Evolutionary conservation across 768 basidiomycete genomes (phyloP), one percentile per base, ranked within the genome.

Genomic region (Lactifluus hygrophoroides): DNA sequence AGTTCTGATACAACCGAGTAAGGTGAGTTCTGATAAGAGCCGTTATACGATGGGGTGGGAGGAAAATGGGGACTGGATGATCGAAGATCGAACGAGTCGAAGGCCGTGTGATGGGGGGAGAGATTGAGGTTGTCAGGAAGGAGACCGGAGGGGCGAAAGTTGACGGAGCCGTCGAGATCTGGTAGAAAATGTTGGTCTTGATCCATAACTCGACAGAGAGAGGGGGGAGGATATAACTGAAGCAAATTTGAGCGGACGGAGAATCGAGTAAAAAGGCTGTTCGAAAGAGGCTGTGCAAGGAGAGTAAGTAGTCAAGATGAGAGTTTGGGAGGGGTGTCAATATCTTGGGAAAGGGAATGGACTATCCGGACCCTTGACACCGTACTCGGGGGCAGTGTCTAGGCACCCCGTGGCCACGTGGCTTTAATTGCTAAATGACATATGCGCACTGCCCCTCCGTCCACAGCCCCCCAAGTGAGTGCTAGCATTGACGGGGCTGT

Each of bases 1-100:
- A 86, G 83, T n/a, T 90, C 88, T 3, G 86, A 86, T 64, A 81
- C 75, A 52, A 70, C 74, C 6, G 85, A 86, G 69, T 77, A 88
- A 9, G 87, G 87, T 0, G 86, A 88, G 70, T 83, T 81, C 66
- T 83, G 79, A 74, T 84, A 84, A 5, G 84, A 86, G 54, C 80
- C 80, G 68, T 80, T 79, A 73, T 82, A 81, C 23, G 80, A 81
- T 8, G 82, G 79, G 0, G 80, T 78, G 66, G 75, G 74, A 23
- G 78, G 76, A 61, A 76, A 78, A n/a, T 73, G 72, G 5, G 75
- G 68, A 45, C 68, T 71, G 65, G 70, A 49, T 57, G 68, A 64
- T 69, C 71, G 51, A 17, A 56, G 54, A 28, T 75, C 77, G 62
- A 72, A 77, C 5, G 72, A 46, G 8, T 60, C 59, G 28, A 60